Evolutionary conservation across 768 basidiomycete genomes (phyloP).

Genomic region (Mycena venus): DNA sequence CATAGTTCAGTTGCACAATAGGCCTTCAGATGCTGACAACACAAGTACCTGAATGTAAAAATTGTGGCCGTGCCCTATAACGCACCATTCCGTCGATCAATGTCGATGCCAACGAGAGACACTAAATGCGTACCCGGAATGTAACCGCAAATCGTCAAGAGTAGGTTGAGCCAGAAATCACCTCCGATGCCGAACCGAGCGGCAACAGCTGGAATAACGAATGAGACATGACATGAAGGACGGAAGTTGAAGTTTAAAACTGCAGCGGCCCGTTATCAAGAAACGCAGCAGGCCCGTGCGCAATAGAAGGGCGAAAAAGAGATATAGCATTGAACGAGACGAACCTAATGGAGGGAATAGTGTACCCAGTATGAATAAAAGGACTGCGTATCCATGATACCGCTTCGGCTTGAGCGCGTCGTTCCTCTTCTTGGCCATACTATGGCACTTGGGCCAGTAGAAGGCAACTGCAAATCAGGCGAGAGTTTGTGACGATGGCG

Average conservation of each 20-base stretch:
- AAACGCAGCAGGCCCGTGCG: neutral
- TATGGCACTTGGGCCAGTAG: constrained; percentile 38
- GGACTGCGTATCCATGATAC: constrained; percentile 84
- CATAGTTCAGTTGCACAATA: constrained; percentile 6
- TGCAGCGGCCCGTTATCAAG: neutral
- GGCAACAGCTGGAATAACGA: constrained; percentile 78
- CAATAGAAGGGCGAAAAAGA: neutral
- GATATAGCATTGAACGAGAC: no score
- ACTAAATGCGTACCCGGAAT: constrained; percentile 73
- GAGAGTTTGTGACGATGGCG: neutral
- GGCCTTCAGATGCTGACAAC: neutral
- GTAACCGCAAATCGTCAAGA: constrained; percentile 93
- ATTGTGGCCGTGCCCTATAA: constrained; percentile 88
- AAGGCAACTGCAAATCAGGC: neutral
- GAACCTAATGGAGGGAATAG: constrained; percentile 92
- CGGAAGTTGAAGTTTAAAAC: neutral
- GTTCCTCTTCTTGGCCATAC: constrained; percentile 46
- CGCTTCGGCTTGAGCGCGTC: constrained; percentile 78
- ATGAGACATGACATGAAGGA: constrained; percentile 1
- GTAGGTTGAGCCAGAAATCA: constrained; percentile 92
- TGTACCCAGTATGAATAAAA: constrained; percentile 91
- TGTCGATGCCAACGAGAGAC: constrained; percentile 12
- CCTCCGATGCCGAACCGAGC: constrained; percentile 91
- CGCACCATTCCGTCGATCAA: constrained; percentile 11
- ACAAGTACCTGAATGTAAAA: constrained; percentile 89